A percentile compares a stretch with the other conserved stretches of the same genome.
These are phyloP conservation scores for Globisporangium carolinianum DNA, from an alignment of 352 stramenopile genomes.

Conservation along the genomic window DNA sequence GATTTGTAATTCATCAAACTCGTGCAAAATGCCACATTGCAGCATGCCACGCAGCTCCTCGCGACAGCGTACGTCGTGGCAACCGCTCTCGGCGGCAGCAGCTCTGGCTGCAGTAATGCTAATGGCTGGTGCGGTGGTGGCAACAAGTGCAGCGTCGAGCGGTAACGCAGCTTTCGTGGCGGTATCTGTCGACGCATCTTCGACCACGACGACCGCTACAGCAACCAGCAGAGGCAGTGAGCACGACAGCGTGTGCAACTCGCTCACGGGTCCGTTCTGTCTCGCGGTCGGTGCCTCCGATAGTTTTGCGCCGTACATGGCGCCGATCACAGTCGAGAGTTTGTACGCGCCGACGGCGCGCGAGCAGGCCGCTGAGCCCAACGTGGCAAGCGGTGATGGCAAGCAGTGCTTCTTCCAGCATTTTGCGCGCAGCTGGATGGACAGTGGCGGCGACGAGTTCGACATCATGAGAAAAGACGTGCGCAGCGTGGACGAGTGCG, in stretches of 20 bases:
- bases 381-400: not conserved
- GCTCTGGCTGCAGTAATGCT: not conserved
- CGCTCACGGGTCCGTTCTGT: slow-evolving; percentile 62
- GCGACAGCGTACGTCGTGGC: not conserved
- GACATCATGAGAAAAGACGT: slow-evolving; percentile 57
- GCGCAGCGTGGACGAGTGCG: slow-evolving; percentile 51
- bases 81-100: not conserved
- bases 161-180: not conserved
- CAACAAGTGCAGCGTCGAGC: not conserved
- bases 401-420: slow-evolving; percentile 69
- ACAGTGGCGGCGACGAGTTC: slow-evolving; percentile 48
- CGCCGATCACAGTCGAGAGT: slow-evolving; percentile 31
- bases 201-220: not conserved
- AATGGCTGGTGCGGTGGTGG: not conserved
- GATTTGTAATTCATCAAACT: too few relatives aligned
- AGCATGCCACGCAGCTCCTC: not conserved
- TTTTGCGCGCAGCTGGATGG: slow-evolving; percentile 62
- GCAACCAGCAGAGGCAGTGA: slow-evolving; percentile 3
- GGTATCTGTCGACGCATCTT: not conserved
- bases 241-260: slow-evolving; percentile 33
- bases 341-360: slow-evolving; percentile 4
- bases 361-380: not conserved
- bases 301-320: slow-evolving; percentile 52
- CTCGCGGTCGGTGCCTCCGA: slow-evolving; percentile 22
- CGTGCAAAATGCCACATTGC: not conserved